phyloP scores from a whole-genome alignment of 208 protist species.

The Acanthamoeba castellanii region DNA sequence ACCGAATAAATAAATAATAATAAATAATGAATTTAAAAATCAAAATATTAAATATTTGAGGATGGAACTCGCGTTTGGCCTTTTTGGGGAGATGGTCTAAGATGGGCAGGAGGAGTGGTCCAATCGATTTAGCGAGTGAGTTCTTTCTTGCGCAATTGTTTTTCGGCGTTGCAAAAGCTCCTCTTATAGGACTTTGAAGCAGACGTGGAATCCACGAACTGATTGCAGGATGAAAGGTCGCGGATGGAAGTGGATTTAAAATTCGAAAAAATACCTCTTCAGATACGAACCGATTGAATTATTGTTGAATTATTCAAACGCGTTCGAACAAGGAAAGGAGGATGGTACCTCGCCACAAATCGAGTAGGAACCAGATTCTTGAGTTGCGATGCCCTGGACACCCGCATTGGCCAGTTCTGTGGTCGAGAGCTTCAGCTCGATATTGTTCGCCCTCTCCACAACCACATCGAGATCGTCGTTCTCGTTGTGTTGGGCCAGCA shows the following conservation, averaged over 20 bases:
- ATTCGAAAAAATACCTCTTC: background rate
- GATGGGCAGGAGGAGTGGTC: too few relatives aligned
- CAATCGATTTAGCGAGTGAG: too few relatives aligned
- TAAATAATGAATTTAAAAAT: too few relatives aligned
- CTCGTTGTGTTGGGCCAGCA: background rate
- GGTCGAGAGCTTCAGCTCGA: background rate
- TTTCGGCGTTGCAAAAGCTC: too few relatives aligned
- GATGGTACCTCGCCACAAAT: background rate
- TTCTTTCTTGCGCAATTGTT: too few relatives aligned
- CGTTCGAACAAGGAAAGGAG: background rate
- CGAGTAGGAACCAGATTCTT: background rate
- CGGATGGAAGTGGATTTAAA: background rate
- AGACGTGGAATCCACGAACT: too few relatives aligned
- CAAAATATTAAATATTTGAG: too few relatives aligned
- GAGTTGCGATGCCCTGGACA: background rate
- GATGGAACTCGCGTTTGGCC: too few relatives aligned
- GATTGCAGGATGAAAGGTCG: too few relatives aligned
- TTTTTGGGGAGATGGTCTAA: too few relatives aligned
- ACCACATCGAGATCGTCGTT: constrained; percentile 1
- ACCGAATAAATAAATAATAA: too few relatives aligned
- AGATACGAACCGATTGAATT: background rate
- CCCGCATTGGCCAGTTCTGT: background rate
- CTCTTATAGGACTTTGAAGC: too few relatives aligned
- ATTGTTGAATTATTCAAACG: background rate
- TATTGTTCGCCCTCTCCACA: background rate